Conservation (phyloP, 192 early-diverging fungal genomes). For the Umbelopsis isabellina region DNA sequence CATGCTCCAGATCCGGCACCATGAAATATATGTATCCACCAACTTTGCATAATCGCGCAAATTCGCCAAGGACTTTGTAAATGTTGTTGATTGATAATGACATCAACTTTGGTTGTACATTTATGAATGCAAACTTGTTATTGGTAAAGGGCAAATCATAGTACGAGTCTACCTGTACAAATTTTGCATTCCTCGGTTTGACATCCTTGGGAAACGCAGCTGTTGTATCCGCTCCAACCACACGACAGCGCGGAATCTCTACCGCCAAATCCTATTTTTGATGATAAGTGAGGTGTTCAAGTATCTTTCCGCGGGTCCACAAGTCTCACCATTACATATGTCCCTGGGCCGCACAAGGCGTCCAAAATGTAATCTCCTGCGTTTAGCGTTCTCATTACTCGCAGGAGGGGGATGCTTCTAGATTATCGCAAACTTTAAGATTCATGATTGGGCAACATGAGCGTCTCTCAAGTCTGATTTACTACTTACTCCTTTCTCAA, state of each 20-base stretch:
- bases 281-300: too few relatives aligned
- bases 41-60: neutral
- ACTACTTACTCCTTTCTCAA: neutral
- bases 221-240: neutral
- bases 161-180: neutral
- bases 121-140: neutral
- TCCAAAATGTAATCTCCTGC: neutral
- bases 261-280: neutral
- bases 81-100: neutral
- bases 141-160: neutral
- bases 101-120: neutral
- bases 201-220: neutral
- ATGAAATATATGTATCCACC: neutral
- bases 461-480: neutral
- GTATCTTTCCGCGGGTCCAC: neutral
- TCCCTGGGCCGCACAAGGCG: neutral
- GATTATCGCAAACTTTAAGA: neutral
- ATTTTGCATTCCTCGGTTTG: neutral
- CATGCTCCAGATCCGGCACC: neutral
- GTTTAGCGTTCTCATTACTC: neutral
- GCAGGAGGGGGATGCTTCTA: neutral
- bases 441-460: neutral
- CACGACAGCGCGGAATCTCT: neutral
- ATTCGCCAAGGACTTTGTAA: neutral
- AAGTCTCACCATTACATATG: conserved; percentile 2